Conservation (phyloP, 2,329 filamentous ascomycete species). For the Phialophora macrospora region DNA sequence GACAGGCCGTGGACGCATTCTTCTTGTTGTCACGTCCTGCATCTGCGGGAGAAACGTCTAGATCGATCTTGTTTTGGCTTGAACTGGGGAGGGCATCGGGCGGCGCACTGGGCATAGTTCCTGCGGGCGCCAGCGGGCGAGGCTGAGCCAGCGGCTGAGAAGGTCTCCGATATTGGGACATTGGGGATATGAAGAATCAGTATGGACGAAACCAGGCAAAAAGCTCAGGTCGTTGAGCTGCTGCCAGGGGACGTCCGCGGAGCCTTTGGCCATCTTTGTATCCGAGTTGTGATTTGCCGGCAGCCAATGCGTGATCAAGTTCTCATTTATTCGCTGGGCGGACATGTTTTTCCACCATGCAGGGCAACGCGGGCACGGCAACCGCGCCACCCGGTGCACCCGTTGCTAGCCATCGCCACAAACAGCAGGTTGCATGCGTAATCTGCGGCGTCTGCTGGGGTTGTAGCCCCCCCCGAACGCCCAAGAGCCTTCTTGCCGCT, state of each 20-base stretch:
- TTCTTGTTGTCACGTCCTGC: slow-evolving; percentile 10
- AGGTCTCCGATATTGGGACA: background rate
- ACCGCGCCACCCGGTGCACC: too few species aligned
- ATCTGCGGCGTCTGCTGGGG: too few species aligned
- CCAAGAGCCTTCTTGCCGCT: background rate
- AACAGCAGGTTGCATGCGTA: background rate
- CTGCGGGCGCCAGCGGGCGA: background rate
- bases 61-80: background rate
- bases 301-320: background rate
- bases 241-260: background rate
- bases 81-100: background rate
- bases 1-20: slow-evolving; percentile 26
- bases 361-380: background rate
- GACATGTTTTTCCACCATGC: slow-evolving; percentile 5
- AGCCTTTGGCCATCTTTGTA: background rate
- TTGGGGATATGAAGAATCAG: background rate
- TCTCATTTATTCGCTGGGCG: background rate
- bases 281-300: background rate
- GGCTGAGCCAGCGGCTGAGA: background rate
- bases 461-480: background rate
- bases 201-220: background rate
- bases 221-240: background rate
- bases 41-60: background rate
- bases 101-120: background rate
- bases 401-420: background rate